Percentiles rank a stretch among this genome's conserved stretches.
These are phyloP conservation scores for Plasmodium falciparum DNA, from an alignment of 169 alveolate species.

Conservation along the genomic window DNA sequence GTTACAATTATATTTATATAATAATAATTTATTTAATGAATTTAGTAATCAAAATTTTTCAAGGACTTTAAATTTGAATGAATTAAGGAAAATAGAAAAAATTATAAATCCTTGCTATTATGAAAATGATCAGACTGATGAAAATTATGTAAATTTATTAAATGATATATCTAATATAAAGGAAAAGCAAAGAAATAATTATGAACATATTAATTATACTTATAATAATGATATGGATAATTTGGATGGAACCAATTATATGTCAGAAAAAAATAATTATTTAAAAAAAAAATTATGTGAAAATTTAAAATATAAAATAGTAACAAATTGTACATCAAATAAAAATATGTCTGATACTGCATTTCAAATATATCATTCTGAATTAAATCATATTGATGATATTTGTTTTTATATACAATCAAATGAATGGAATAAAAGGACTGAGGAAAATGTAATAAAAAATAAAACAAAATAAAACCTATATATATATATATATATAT, in stretches of 20 bases:
- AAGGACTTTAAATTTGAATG: conserved; percentile 47
- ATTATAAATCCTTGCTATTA: conserved; percentile 80
- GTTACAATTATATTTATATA: conserved; percentile 73
- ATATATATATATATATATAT: neutral
- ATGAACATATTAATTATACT: neutral
- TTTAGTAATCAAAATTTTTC: conserved; percentile 44
- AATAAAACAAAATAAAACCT: neutral
- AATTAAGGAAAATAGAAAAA: conserved; percentile 69
- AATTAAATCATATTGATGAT: conserved; percentile 87
- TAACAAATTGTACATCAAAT: conserved; percentile 82
- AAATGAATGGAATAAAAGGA: conserved; percentile 84
- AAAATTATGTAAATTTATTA: conserved; percentile 22
- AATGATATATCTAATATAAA: neutral
- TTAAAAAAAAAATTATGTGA: conserved; percentile 77
- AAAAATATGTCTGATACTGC: conserved; percentile 86
- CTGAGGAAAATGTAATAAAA: conserved; percentile 82
- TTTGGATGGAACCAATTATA: neutral
- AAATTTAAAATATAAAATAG: conserved; percentile 83
- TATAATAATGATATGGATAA: neutral
- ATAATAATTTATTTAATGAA: conserved; percentile 62
- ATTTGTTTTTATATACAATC: conserved; percentile 87
- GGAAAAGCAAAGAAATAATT: neutral
- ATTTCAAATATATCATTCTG: conserved; percentile 87
- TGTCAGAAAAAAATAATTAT: neutral
- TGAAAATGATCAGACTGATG: neutral